Base-by-base conservation (phyloP, 2,329 filamentous ascomycete genomes). In the Colletotrichum sp. region DNA sequence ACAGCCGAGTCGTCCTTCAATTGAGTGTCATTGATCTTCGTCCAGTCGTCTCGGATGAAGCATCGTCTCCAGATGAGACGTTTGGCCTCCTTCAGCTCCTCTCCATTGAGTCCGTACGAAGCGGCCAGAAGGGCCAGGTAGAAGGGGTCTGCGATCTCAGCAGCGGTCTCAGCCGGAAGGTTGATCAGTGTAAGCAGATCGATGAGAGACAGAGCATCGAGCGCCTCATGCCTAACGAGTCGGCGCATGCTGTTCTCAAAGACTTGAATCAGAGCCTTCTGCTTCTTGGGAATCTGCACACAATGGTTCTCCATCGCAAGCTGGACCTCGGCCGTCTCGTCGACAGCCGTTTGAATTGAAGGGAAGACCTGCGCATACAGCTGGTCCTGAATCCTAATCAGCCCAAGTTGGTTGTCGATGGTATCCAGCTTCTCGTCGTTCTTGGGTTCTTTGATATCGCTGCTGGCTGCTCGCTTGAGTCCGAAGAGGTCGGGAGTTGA, bases 1-100 rank as follows among this genome's bases (percentile, higher is more conserved):
- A 95, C 90, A 77, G 94, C 90, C 5, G 87, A 86, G 80, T 98
- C 96, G 72, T 92, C 92, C 82, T 95, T 94, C 75, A 93, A 89
- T 64, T 93, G 92, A 1, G 94, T 96, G 79, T 95, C 92, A 81
- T 97, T 96, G 81, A 98, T 90, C 75, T 87, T 88, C 30, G 90
- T 87, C 97, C 97, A 99, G 82, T 98, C 92, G 83, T 98, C 96
- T 66, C 93, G 92, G 79, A 96, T 90, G 81, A 94, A 94, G 77
- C 95, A 93, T 70, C 97, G 92, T 81, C 97, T 94, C 97, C 97
- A 99, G 77, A 99, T 95, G 52, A 92, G 86, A 18, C 87, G 86
- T 82, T 89, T 88, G 7, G 90, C 90, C 78, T 93, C 89, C 78
- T 90, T 89, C 62, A 90, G 88, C n/a, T 91, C 89, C 21, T 87